Percentiles rank a stretch among this genome's conserved stretches.
Conservation (phyloP, 495 filamentous ascomycete genomes). For the Staphylotrichum longicolle region DNA sequence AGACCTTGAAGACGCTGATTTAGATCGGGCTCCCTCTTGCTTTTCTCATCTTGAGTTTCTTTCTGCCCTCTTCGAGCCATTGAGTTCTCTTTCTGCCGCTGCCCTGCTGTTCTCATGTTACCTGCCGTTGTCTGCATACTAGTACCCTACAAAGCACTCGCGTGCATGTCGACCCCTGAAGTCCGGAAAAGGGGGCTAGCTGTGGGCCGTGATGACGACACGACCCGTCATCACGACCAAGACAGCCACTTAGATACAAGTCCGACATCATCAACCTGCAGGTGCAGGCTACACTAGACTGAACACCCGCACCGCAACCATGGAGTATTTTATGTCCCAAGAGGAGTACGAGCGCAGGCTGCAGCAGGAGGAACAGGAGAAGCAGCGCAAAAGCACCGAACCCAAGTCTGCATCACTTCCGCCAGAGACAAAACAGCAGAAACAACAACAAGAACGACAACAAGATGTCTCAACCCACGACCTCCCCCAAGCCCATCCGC, state of each 20-base stretch:
- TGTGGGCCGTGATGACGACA: no score
- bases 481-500: constrained; percentile 8
- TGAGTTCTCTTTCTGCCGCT: no score
- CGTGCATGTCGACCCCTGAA: no score
- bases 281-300: neutral
- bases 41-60: no score
- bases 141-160: no score
- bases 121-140: no score
- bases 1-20: no score
- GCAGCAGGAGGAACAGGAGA: constrained; percentile 7
- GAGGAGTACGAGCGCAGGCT: constrained; percentile 13
- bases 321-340: constrained; percentile 25
- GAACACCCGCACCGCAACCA: neutral
- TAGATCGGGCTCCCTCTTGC: no score
- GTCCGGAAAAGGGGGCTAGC: no score
- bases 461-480: neutral
- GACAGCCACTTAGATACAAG: neutral
- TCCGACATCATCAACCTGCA: neutral
- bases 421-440: neutral
- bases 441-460: neutral
- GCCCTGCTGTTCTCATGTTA: no score
- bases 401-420: neutral
- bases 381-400: neutral
- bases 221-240: neutral
- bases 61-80: no score